These are phyloP conservation scores for Psophocarpus tetragonolobus DNA, from an alignment of 306 rosid genomes.

Conservation along the genomic window DNA sequence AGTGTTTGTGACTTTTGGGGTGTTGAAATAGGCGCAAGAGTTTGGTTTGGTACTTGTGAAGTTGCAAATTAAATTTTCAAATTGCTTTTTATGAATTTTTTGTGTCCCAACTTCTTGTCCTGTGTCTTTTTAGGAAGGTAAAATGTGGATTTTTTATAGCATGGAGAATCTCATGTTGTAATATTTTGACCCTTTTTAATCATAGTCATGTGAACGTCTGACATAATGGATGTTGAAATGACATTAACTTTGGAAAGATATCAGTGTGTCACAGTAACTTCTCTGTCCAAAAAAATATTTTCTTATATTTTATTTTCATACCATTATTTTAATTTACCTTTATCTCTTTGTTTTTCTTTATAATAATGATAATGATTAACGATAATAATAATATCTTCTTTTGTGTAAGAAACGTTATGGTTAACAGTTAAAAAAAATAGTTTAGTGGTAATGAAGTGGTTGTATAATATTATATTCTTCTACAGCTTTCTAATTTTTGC, in stretches of 20 bases:
- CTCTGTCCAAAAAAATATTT: background rate
- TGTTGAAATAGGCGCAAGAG: background rate
- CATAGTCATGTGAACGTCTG: slow-evolving; percentile 39
- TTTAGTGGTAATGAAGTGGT: background rate
- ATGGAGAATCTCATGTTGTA: slow-evolving; percentile 29
- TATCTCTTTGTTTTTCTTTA: background rate
- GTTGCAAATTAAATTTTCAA: background rate
- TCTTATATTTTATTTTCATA: background rate
- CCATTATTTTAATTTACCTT: background rate
- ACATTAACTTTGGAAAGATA: slow-evolving; percentile 32
- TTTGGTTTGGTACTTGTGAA: background rate
- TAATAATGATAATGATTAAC: background rate
- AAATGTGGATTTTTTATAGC: slow-evolving; percentile 13
- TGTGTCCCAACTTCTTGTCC: too few relatives aligned
- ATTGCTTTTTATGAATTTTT: background rate
- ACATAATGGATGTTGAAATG: slow-evolving; percentile 39
- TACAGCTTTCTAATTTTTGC: background rate
- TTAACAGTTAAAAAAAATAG: background rate
- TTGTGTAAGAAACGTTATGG: background rate
- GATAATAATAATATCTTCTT: background rate
- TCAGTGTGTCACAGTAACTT: background rate
- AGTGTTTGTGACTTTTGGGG: background rate
- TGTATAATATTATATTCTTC: background rate
- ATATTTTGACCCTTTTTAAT: slow-evolving; percentile 35
- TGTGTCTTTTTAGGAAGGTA: slow-evolving; percentile 6